phyloP scores from a whole-genome alignment of 2,329 filamentous ascomycete species.

The Botryotinia calthae region DNA sequence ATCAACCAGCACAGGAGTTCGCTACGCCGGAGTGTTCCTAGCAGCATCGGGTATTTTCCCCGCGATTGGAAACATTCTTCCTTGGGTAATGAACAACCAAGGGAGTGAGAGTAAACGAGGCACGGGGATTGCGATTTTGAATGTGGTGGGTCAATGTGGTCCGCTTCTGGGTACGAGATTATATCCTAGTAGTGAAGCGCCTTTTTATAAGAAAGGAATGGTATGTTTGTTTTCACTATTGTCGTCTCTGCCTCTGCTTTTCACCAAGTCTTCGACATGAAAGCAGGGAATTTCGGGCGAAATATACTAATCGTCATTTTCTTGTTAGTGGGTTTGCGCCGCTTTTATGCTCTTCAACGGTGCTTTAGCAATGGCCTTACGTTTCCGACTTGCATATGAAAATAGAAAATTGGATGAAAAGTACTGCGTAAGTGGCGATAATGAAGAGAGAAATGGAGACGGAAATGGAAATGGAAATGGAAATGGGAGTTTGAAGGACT shows the following conservation, averaged over 20 bases:
- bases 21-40: conserved; percentile 51
- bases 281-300: too few species aligned
- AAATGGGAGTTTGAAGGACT: neutral
- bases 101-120: conserved; percentile 66
- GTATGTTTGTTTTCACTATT: neutral
- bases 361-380: conserved; percentile 51
- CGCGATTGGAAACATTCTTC: conserved; percentile 67
- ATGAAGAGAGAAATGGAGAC: neutral
- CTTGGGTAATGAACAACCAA: conserved; percentile 69
- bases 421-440: conserved; percentile 25
- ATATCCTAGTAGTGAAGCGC: conserved; percentile 51
- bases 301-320: neutral
- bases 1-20: conserved; percentile 44
- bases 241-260: neutral
- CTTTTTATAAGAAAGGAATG: conserved; percentile 53
- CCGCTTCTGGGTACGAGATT: conserved; percentile 62
- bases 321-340: conserved; percentile 51
- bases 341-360: conserved; percentile 61
- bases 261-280: neutral
- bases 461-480: neutral
- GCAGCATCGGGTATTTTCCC: conserved; percentile 64
- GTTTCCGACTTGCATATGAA: conserved; percentile 56
- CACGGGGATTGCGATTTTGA: conserved; percentile 62
- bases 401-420: conserved; percentile 58
- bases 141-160: conserved; percentile 64